Evolutionary conservation across 2,329 filamentous ascomycete genomes (phyloP).

Genomic region (Apiospora saccharicola): DNA sequence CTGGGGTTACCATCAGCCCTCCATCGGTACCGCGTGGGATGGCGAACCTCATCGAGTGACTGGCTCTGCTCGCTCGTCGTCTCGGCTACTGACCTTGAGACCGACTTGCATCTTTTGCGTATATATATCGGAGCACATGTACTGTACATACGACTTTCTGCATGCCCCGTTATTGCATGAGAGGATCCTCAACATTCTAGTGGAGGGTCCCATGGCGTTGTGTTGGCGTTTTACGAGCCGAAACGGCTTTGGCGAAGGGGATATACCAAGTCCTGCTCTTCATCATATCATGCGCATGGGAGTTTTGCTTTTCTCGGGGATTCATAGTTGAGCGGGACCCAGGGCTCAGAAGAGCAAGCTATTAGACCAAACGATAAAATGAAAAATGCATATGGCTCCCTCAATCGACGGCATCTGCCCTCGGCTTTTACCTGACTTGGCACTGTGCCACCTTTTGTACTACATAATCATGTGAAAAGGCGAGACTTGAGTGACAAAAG

Average conservation of each 20-base stretch:
- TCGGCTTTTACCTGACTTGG: neutral
- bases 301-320: neutral
- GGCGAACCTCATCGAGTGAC: constrained; percentile 27
- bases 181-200: neutral
- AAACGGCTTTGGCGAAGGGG: constrained; percentile 11
- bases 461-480: neutral
- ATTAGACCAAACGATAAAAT: constrained; percentile 5
- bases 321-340: constrained; percentile 5
- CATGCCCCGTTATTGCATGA: neutral
- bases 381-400: neutral
- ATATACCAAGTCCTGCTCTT: constrained; percentile 4
- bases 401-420: neutral
- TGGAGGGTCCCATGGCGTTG: constrained; percentile 9
- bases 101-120: constrained; percentile 2
- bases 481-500: neutral
- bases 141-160: constrained; percentile 8
- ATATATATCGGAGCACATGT: neutral
- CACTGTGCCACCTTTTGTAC: neutral
- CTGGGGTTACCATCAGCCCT: constrained; percentile 31
- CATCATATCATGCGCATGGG: neutral
- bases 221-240: constrained; percentile 21
- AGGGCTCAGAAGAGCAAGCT: neutral
- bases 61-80: constrained; percentile 14
- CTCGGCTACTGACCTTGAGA: constrained; percentile 8
- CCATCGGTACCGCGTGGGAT: constrained; percentile 27